Evolutionary conservation across 495 filamentous ascomycete species (phyloP).

Genomic region (Penicillium tannophilum): DNA sequence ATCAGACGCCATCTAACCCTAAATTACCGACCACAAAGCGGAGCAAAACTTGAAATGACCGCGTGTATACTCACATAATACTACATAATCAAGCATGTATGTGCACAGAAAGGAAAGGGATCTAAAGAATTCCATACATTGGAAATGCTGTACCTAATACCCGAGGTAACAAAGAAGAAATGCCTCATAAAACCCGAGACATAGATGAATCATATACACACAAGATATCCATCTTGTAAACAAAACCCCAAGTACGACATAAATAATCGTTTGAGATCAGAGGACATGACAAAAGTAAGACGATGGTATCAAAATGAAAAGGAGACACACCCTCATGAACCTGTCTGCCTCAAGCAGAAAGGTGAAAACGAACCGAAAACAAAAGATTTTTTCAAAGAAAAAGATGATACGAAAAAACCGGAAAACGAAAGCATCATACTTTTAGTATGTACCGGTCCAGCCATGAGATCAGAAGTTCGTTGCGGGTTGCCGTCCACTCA

Average conservation of each 20-base stretch:
- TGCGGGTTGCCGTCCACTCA: conserved; percentile 43
- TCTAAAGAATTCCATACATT: neutral
- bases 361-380: neutral
- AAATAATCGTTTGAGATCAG: neutral
- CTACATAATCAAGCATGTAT: neutral
- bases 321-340: neutral
- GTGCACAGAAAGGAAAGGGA: neutral
- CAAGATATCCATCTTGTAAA: neutral
- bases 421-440: conserved; percentile 19
- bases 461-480: conserved; percentile 38
- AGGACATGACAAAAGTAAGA: conserved; percentile 4
- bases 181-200: neutral
- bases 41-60: neutral
- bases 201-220: conserved; percentile 13
- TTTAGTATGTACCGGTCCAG: conserved; percentile 15
- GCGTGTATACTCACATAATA: neutral
- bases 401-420: conserved; percentile 6
- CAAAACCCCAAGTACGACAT: neutral
- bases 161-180: neutral
- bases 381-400: conserved; percentile 1
- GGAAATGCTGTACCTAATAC: neutral
- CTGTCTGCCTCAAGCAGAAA: conserved; percentile 4
- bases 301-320: conserved; percentile 14
- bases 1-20: too few species aligned
- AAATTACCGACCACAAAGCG: too few species aligned